Evolutionary conservation across 202 grass and related monocot species (phyloP), one percentile per base, ranked within the genome.

Genomic region (Zoysia matrella): DNA sequence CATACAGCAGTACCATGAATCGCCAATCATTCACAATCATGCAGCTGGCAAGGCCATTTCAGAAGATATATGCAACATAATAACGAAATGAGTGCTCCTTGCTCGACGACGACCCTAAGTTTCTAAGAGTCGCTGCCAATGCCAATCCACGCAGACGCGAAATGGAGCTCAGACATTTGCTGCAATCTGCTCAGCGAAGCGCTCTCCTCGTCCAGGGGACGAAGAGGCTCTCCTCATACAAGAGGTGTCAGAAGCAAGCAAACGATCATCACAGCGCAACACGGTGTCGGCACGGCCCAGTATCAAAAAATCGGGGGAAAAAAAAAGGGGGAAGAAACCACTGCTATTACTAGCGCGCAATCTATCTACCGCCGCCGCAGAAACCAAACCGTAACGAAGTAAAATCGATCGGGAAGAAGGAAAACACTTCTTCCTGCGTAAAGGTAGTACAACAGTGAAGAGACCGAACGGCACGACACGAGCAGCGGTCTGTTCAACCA

Each of bases 191-290:
- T 30, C 22, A 30, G 22, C 22, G 22, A 30, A 30, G 22, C 22
- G 22, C 22, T 30, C 22, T 30, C 22, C 22, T 30, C 22, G 22
- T 30, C 22, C 22, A 30, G 22, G 22, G 22, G 22, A 30, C 22
- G 22, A 30, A 30, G 22, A 30, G 22, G 22, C 22, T 30, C 1
- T 47, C 14, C 22, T 30, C 84, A 58, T 86, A 86, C 84, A 86
- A 86, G 84, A 86, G 84, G 84, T 86, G 84, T 86, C 84, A 86
- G 84, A 81, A 86, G 5, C 52, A 75, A 69, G 77, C 61, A 39
- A 44, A 8, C 13, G 52, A 54, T 86, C 84, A 70, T 86, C 78
- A 80, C 46, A 5, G 76, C 69, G 81, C 61, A 30, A 30, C 22
- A 30, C 22, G 22, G 22, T 30, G 22, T 30, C 22, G 22, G 22